Conservation (phyloP, 2,329 filamentous ascomycete species). For the Exophiala sideris region DNA sequence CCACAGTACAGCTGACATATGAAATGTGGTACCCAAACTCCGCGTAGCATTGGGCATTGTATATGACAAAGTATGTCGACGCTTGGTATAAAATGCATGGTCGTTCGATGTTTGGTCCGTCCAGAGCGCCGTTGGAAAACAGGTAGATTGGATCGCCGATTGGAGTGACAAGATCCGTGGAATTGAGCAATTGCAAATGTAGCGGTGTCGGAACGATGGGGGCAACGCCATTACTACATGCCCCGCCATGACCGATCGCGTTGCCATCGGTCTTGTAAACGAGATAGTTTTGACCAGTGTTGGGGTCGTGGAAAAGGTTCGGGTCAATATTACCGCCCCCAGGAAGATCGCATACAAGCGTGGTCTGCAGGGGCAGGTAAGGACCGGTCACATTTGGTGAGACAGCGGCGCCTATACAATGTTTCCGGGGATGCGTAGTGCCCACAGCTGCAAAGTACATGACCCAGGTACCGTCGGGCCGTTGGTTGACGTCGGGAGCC, state of each 20-base stretch:
- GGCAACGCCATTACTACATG: conserved; percentile 28
- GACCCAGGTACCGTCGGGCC: conserved; percentile 48
- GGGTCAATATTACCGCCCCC: conserved; percentile 60
- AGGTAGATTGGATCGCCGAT: conserved; percentile 14
- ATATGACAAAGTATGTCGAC: conserved; percentile 20
- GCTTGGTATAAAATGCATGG: conserved; percentile 15
- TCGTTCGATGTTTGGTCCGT: conserved; percentile 20
- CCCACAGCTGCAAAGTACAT: conserved; percentile 56
- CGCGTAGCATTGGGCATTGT: conserved; percentile 20
- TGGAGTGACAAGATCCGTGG: conserved; percentile 10
- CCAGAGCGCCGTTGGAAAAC: conserved; percentile 15
- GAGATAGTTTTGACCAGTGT: conserved; percentile 52
- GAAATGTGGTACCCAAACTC: conserved; percentile 17
- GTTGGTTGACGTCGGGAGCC: conserved; percentile 56
- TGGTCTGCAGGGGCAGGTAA: conserved; percentile 43
- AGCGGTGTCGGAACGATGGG: conserved; percentile 35
- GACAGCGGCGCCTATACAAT: conserved; percentile 57
- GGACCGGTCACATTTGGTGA: conserved; percentile 47
- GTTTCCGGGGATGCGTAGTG: conserved; percentile 36
- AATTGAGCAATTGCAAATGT: conserved; percentile 13
- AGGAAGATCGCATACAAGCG: conserved; percentile 49
- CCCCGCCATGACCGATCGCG: conserved; percentile 40
- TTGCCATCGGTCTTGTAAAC: conserved; percentile 64
- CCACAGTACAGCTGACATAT: conserved; percentile 14
- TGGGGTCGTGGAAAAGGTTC: conserved; percentile 51